A percentile compares a stretch with the other conserved stretches of the same genome.
Conservation (phyloP, 2,329 filamentous ascomycete genomes). For the Fusarium goolgardi region DNA sequence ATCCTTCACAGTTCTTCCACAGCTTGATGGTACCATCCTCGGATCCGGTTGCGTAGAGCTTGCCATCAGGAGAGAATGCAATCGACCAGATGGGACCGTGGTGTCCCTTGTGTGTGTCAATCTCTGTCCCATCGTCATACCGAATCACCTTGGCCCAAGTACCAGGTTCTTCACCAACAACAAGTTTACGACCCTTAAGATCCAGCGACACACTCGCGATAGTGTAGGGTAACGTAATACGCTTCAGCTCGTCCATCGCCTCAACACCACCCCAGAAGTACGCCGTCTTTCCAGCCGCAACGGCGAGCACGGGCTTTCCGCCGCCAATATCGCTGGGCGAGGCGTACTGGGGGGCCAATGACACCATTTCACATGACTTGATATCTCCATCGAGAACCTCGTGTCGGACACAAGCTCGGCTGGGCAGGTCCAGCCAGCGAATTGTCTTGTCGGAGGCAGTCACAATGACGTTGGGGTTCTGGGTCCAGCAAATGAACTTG, state of each 20-base stretch:
- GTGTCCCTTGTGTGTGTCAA: slow-evolving; percentile 95
- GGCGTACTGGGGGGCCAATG: slow-evolving; percentile 68
- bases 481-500: slow-evolving; percentile 96
- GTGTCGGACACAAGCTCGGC: slow-evolving; percentile 78
- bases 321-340: slow-evolving; percentile 72
- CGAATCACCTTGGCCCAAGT: slow-evolving; percentile 98
- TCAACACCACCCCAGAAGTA: slow-evolving; percentile 88
- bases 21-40: slow-evolving; percentile 98
- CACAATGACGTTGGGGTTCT: slow-evolving; percentile 86
- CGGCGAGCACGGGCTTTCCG: slow-evolving; percentile 80
- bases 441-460: slow-evolving; percentile 93
- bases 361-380: slow-evolving; percentile 90
- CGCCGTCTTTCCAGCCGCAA: slow-evolving; percentile 92
- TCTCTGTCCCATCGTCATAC: slow-evolving; percentile 83
- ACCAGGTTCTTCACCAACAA: slow-evolving; percentile 90
- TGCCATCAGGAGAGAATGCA: slow-evolving; percentile 93
- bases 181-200: slow-evolving; percentile 80
- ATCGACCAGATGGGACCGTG: slow-evolving; percentile 98
- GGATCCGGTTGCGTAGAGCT: slow-evolving; percentile 94
- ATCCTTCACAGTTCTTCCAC: slow-evolving; percentile 77
- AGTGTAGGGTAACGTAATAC: slow-evolving; percentile 81
- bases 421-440: slow-evolving; percentile 92
- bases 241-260: slow-evolving; percentile 80
- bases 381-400: slow-evolving; percentile 85
- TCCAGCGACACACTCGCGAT: slow-evolving; percentile 93